phyloP scores from a whole-genome alignment of 352 stramenopile genomes.

The Phytopythium litorale region DNA sequence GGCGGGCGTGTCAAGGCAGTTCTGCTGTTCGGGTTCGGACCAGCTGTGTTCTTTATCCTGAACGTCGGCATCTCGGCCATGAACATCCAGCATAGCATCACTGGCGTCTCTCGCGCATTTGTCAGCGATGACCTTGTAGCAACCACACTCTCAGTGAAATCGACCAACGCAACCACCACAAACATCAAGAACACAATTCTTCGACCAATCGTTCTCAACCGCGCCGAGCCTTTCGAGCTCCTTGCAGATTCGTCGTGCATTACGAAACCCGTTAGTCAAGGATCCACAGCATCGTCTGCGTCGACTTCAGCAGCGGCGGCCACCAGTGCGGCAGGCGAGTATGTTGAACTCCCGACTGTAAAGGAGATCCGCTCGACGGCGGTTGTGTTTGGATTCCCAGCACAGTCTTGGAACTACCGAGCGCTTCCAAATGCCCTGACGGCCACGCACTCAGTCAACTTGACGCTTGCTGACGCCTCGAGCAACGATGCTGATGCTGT shows the following conservation, averaged over 20 bases:
- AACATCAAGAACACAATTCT: slow-evolving; percentile 38
- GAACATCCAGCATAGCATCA: slow-evolving; percentile 31
- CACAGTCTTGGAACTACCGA: slow-evolving; percentile 36
- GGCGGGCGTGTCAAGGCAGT: too few species aligned
- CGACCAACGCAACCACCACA: not conserved
- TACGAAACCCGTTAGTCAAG: not conserved
- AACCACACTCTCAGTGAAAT: not conserved
- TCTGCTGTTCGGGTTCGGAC: too few species aligned
- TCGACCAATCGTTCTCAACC: slow-evolving; percentile 16
- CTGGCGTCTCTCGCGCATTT: slow-evolving; percentile 28
- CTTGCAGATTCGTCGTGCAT: slow-evolving; percentile 22
- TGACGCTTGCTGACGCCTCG: slow-evolving; percentile 7
- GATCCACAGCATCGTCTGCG: not conserved
- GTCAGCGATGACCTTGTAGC: slow-evolving; percentile 21
- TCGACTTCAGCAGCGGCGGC: slow-evolving; percentile 4
- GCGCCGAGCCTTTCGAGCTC: slow-evolving; percentile 28
- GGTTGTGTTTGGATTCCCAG: slow-evolving; percentile 30
- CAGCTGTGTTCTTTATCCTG: too few species aligned
- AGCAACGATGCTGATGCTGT: slow-evolving; percentile 10
- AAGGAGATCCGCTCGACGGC: slow-evolving; percentile 28
- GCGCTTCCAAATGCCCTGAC: slow-evolving; percentile 22
- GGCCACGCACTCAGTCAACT: slow-evolving; percentile 10
- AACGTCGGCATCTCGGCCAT: slow-evolving; percentile 9
- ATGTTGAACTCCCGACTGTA: slow-evolving; percentile 21
- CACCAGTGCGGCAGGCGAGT: slow-evolving; percentile 13